Conservation (phyloP, 2,329 filamentous ascomycete genomes). For the Orbilia quercus region DNA sequence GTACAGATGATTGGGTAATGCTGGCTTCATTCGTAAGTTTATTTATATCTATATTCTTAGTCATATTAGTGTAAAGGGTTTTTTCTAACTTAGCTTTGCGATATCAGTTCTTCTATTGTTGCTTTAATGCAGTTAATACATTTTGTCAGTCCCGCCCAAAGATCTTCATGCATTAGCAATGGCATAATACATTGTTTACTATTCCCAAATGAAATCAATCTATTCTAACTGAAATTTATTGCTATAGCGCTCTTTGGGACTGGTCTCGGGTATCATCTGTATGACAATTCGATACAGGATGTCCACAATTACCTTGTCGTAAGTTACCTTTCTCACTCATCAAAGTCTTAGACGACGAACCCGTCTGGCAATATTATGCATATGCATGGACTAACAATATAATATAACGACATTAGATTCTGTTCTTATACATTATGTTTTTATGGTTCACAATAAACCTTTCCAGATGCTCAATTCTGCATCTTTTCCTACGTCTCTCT, state of each 20-base stretch:
- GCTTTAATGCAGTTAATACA: constrained; percentile 35
- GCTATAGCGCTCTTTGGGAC: constrained; percentile 34
- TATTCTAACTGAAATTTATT: not conserved
- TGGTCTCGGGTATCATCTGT: constrained; percentile 47
- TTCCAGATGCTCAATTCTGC: constrained; percentile 34
- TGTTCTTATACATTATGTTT: constrained; percentile 31
- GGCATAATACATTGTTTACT: too few relatives aligned
- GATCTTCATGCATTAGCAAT: too few relatives aligned
- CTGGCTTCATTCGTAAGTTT: constrained; percentile 40
- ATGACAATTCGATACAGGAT: constrained; percentile 36
- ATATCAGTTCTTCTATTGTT: constrained; percentile 34
- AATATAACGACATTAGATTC: constrained; percentile 10
- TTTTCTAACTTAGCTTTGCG: not conserved
- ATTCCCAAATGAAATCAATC: too few relatives aligned
- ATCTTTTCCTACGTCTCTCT: constrained; percentile 45
- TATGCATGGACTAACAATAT: not conserved
- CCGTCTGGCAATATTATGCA: too few relatives aligned
- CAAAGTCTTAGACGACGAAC: too few relatives aligned
- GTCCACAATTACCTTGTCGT: constrained; percentile 24
- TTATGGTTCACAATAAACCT: constrained; percentile 36
- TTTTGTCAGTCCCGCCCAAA: constrained; percentile 16
- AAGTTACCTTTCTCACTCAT: constrained; percentile 17
- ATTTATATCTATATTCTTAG: too few relatives aligned
- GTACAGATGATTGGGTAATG: constrained; percentile 49
- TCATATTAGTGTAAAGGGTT: too few relatives aligned